Base-by-base conservation (phyloP, 2,329 filamentous ascomycete species). In the Penicillium sp. region DNA sequence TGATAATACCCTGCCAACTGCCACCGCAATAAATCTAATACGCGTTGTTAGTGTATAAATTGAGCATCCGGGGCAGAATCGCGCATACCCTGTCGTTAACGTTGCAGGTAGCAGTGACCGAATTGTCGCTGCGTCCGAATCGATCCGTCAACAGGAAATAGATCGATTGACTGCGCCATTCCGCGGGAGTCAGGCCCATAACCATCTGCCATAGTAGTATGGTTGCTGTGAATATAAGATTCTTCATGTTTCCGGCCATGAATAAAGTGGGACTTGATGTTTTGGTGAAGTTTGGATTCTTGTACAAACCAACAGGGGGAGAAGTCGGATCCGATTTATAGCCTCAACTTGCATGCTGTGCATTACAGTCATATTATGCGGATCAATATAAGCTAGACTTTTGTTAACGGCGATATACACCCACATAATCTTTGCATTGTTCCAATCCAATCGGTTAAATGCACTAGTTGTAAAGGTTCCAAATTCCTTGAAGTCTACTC, bases 61-160 rank as follows among this genome's bases (percentile, higher is more conserved):
- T 12, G 21, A 13, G 6, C 13, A 3, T 23, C 4, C 15, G 12
- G 21, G 5, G 0, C 23, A 1, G 41, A 13, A 7, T 2, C 4
- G n/a, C 37, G 21, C 66, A 38, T 61, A 70, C 72, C 43, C 70
- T 42, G 12, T 61, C 60, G 3, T 57, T 60, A 4, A 62, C 62
- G 57, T 72, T 58, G 40, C 74, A 76, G n/a, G 64, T 25, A 8
- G 72, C 71, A 3, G 69, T 72, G 1, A 71, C 73, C 2, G 72
- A 75, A 23, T 69, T 68, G 62, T 79, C 76, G 0, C 71, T 71
- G 15, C 74, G 73, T 15, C 71, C 75, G 57, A 78, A 79, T 17
- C 77, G 71, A 64, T 80, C 78, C 5, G 77, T 80, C 29, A 80
- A 54, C 49, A 80, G 66, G 60, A 79, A 78, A 50, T 80, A 80